These are phyloP conservation scores for Globisporangium canariense DNA, from an alignment of 352 stramenopile species.

Conservation along the genomic window DNA sequence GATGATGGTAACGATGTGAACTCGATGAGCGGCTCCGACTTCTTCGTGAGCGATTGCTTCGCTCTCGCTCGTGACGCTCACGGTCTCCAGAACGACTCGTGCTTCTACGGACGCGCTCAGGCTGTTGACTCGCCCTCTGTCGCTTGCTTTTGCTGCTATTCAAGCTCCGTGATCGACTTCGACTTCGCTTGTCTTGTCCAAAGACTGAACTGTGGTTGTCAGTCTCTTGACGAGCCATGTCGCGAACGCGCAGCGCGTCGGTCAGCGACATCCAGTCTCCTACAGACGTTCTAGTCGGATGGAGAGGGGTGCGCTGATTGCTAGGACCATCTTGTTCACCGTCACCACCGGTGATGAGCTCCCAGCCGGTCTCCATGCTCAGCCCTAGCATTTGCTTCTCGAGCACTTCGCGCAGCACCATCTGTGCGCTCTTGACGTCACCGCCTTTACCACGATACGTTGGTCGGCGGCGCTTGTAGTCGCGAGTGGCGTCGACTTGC, in stretches of 20 bases:
- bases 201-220: not conserved
- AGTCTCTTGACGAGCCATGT: conserved; percentile 14
- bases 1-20: not conserved
- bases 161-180: conserved; percentile 1
- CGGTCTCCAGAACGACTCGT: conserved; percentile 2
- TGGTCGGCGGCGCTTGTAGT: conserved; percentile 55
- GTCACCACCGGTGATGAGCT: conserved; percentile 6
- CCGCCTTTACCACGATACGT: conserved; percentile 51
- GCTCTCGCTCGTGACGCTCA: not conserved
- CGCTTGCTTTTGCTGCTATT: not conserved
- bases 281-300: not conserved
- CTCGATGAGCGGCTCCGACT: conserved; percentile 10
- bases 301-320: not conserved
- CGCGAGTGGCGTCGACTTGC: conserved; percentile 4
- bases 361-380: conserved; percentile 35
- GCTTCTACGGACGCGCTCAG: not conserved
- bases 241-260: conserved; percentile 18
- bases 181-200: not conserved
- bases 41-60: conserved; percentile 1
- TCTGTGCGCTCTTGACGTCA: conserved; percentile 29
- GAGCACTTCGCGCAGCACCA: conserved; percentile 58
- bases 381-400: conserved; percentile 60
- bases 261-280: conserved; percentile 17
- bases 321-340: not conserved
- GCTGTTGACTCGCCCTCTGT: not conserved